These are phyloP conservation scores for Botrytis galanthina DNA, from an alignment of 2,329 filamentous ascomycete species.

Conservation along the genomic window DNA sequence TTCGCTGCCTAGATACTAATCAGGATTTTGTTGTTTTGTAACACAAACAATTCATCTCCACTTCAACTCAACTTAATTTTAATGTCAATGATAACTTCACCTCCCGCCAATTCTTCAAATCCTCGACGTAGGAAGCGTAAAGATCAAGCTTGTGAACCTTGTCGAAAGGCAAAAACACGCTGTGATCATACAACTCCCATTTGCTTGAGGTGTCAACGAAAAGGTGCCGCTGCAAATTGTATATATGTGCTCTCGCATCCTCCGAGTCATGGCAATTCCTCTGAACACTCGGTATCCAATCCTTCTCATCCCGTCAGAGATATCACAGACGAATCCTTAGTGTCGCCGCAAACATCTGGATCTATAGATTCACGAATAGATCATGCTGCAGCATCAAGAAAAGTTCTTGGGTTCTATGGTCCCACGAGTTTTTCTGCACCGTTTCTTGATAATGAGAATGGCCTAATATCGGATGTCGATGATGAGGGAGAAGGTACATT, in stretches of 20 bases:
- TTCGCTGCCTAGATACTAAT: background rate
- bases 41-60: background rate
- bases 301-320: background rate
- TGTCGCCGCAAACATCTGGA: background rate
- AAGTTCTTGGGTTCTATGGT: background rate
- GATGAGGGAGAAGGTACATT: background rate
- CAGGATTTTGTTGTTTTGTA: background rate
- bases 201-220: constrained; percentile 11
- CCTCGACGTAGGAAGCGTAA: constrained; percentile 12
- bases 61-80: background rate
- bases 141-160: constrained; percentile 11
- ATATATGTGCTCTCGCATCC: background rate
- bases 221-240: background rate
- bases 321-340: background rate
- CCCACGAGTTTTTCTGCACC: constrained; percentile 7
- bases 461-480: background rate
- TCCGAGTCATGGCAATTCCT: background rate
- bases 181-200: constrained; percentile 9
- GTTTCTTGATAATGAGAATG: background rate
- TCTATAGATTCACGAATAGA: background rate
- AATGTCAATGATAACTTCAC: background rate
- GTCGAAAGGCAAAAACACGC: background rate
- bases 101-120: background rate
- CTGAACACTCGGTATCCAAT: background rate
- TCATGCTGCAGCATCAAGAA: background rate